A percentile compares a stretch with the other conserved stretches of the same genome.
Evolutionary conservation across 2,329 filamentous ascomycete species (phyloP).

Genomic region (Epichloe uncinata): DNA sequence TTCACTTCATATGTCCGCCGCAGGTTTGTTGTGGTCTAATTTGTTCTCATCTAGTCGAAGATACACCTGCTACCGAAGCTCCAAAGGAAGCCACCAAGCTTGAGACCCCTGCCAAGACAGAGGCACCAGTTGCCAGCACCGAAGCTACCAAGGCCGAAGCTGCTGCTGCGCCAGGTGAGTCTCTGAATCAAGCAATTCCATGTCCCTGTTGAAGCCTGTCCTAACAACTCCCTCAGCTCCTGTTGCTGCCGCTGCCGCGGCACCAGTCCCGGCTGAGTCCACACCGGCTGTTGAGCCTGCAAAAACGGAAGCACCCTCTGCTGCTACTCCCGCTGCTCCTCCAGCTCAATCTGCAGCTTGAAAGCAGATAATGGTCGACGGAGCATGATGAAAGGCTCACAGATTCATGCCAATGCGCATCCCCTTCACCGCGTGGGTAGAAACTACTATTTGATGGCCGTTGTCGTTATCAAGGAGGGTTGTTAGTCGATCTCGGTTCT

Average conservation of each 20-base stretch:
- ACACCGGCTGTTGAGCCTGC: constrained; percentile 10
- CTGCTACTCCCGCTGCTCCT: constrained; percentile 1
- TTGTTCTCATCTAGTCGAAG: constrained; percentile 9
- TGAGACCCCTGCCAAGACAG: neutral
- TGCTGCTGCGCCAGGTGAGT: constrained; percentile 2
- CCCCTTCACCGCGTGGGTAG: neutral
- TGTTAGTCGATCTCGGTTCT: neutral
- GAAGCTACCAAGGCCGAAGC: constrained; percentile 1
- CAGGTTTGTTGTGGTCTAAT: neutral
- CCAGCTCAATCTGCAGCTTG: neutral
- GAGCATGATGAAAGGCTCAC: neutral
- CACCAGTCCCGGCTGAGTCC: constrained; percentile 2
- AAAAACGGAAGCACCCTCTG: constrained; percentile 17
- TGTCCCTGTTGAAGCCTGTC: neutral
- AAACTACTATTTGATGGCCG: neutral
- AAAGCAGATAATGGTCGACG: neutral
- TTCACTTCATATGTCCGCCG: neutral
- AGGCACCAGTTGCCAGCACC: neutral
- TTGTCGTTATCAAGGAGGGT: constrained; percentile 1
- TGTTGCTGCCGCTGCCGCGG: constrained; percentile 2
- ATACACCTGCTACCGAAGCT: constrained; percentile 10
- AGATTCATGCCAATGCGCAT: neutral
- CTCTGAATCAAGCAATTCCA: neutral
- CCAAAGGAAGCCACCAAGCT: constrained; percentile 1
- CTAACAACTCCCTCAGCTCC: constrained; percentile 3